Percentiles rank a stretch among this genome's conserved stretches.
These are phyloP conservation scores for Magnolia officinalis DNA, from an alignment of 164 flowering plant genomes.

Conservation along the genomic window DNA sequence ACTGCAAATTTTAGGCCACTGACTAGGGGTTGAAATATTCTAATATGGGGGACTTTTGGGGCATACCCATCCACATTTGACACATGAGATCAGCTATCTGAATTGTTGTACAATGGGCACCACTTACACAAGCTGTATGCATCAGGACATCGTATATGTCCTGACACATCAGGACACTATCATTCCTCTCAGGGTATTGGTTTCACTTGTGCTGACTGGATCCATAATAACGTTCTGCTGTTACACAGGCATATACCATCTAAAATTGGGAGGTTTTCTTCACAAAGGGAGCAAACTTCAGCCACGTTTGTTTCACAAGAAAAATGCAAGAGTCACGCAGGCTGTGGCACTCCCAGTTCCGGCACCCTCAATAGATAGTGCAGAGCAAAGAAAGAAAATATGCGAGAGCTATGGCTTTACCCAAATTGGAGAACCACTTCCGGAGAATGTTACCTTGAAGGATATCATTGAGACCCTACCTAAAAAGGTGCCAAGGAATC, in stretches of 20 bases:
- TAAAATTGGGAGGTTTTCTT: slow-evolving; percentile 34
- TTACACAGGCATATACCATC: slow-evolving; percentile 38
- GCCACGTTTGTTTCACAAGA: slow-evolving; percentile 20
- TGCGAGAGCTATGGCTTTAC: slow-evolving; percentile 81
- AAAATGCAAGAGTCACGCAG: slow-evolving; percentile 22
- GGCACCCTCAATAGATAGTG: slow-evolving; percentile 35
- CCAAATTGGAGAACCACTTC: slow-evolving; percentile 85
- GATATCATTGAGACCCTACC: slow-evolving; percentile 72
- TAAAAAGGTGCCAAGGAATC: slow-evolving; percentile 46
- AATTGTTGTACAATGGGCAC: neutral
- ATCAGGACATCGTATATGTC: neutral
- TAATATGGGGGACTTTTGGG: neutral
- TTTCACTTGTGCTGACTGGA: neutral
- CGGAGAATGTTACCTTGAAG: slow-evolving; percentile 63
- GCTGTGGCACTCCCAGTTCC: slow-evolving; percentile 59
- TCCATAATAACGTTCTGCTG: slow-evolving; percentile 7
- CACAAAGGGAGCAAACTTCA: slow-evolving; percentile 19
- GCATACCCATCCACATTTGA: neutral
- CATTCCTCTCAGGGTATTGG: neutral
- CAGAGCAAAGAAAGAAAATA: slow-evolving; percentile 52
- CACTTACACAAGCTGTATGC: no score
- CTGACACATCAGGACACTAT: neutral
- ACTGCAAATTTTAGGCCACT: neutral
- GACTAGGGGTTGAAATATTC: neutral
- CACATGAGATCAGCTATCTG: neutral